Base-by-base conservation (phyloP, 805 yeast genomes). In the Wickerhamiella parazyma region DNA sequence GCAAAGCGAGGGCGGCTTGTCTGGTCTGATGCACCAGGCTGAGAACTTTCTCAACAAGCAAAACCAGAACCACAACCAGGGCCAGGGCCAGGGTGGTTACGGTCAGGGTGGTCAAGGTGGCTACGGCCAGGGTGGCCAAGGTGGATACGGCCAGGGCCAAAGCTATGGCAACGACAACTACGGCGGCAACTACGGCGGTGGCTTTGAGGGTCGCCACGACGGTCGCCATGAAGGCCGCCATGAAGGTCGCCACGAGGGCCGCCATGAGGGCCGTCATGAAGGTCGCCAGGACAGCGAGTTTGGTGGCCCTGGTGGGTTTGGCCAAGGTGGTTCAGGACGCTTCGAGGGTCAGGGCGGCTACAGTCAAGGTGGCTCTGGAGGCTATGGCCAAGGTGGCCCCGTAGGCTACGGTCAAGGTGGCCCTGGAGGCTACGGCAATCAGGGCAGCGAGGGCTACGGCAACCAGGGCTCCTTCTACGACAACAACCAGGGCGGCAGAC, bases 141-240 rank as follows among this genome's bases (percentile, higher is more conserved):
- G 45, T 11, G 24, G 24, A n/a, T 12, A 29, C 36, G n/a, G n/a
- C 24, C 12, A 11, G 33, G 45, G 43, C 36, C 49, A 48, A 41
- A 45, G 53, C 41, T 52, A 57, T 47, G 52, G 55, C 25, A 53
- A 45, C 33, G 25, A 34, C 11, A 33, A 33, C 39, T 40, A 42
- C 19, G 55, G 53, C 45, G 57, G 57, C 45, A 60, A 56, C 47
- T 44, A 53, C 42, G 38, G 55, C 51, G 9, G 22, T 33, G 66
- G 63, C 41, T 55, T 61, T 34, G 54, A 57, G 22, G 51, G 51
- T 44, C 24, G 24, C 24, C 24, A 21, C 16, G 31, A 28, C 6
- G 31, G 31, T 16, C 31, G 16, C n/a, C 31, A 28, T 16, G 31
- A 28, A 16, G 31, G 31, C 31, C 31, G 31, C 16, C 31, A 28